Conservation (phyloP, 306 rosid species). For the Fagus crenata region DNA sequence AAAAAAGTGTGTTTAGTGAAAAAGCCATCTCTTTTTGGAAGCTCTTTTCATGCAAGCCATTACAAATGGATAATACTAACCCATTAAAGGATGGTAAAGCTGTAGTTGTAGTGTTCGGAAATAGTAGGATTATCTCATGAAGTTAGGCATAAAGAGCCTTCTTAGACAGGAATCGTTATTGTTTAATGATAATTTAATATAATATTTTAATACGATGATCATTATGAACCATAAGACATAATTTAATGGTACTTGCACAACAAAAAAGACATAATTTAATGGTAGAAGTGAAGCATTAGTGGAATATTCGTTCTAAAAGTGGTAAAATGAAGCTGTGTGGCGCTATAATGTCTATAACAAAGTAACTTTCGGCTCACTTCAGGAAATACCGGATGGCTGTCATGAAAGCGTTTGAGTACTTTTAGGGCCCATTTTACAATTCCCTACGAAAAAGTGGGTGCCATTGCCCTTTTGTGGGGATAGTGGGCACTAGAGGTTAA, state of each 20-base stretch:
- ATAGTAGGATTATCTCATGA: neutral
- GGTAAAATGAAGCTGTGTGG: conserved; percentile 17
- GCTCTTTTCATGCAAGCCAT: neutral
- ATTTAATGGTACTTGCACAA: neutral
- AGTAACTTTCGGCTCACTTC: conserved; percentile 1
- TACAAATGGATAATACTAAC: neutral
- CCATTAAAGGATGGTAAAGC: neutral
- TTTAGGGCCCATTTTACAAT: neutral
- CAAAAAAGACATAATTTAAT: neutral
- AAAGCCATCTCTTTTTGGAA: neutral
- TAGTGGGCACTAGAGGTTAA: neutral
- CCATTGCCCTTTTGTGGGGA: neutral
- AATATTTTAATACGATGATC: neutral
- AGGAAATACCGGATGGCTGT: conserved; percentile 13
- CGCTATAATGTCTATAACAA: conserved; percentile 20
- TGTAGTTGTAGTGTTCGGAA: neutral
- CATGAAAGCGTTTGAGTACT: neutral
- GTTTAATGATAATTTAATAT: neutral
- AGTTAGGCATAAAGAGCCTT: neutral
- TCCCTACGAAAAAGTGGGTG: neutral
- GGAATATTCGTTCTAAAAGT: conserved; percentile 27
- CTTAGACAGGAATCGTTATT: conserved; percentile 1
- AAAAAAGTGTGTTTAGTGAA: too few relatives aligned
- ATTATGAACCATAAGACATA: neutral
- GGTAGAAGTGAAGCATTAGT: conserved; percentile 5